These are phyloP conservation scores for Diaporthe australafricana DNA, from an alignment of 2,329 filamentous ascomycete genomes.

Conservation along the genomic window DNA sequence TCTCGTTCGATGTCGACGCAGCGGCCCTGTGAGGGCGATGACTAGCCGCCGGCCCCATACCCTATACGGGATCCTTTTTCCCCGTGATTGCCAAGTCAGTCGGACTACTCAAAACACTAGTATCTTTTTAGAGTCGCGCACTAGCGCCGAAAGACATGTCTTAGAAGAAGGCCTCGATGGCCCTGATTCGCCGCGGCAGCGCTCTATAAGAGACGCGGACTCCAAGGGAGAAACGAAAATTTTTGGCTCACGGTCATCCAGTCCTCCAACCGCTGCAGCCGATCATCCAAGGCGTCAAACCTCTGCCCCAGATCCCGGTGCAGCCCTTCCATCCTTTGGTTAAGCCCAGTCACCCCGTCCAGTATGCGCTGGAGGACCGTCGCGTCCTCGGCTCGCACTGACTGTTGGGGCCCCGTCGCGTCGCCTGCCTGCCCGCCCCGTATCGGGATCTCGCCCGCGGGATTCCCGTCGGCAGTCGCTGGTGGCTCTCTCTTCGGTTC, in stretches of 20 bases:
- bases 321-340: constrained; percentile 34
- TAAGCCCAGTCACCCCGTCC: constrained; percentile 26
- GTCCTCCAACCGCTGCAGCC: constrained; percentile 34
- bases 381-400: constrained; percentile 5
- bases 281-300: constrained; percentile 34
- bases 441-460: constrained; percentile 25
- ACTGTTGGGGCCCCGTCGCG: not conserved
- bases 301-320: constrained; percentile 30
- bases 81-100: constrained; percentile 3
- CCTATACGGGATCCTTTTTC: constrained; percentile 20
- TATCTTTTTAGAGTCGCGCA: constrained; percentile 9
- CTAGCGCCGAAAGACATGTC: constrained; percentile 24
- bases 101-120: constrained; percentile 1
- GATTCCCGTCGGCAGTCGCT: not conserved
- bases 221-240: not conserved
- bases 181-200: constrained; percentile 1
- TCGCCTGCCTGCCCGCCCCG: constrained; percentile 24
- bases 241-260: constrained; percentile 25
- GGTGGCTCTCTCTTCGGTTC: constrained; percentile 22
- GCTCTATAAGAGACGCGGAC: not conserved
- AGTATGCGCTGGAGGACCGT: constrained; percentile 33
- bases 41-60: not conserved
- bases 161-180: constrained; percentile 9
- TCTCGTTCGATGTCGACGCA: not conserved
- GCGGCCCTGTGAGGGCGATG: not conserved